phyloP scores from a whole-genome alignment of 73 alveolate genomes.

The Durusdinium trenchii region DNA sequence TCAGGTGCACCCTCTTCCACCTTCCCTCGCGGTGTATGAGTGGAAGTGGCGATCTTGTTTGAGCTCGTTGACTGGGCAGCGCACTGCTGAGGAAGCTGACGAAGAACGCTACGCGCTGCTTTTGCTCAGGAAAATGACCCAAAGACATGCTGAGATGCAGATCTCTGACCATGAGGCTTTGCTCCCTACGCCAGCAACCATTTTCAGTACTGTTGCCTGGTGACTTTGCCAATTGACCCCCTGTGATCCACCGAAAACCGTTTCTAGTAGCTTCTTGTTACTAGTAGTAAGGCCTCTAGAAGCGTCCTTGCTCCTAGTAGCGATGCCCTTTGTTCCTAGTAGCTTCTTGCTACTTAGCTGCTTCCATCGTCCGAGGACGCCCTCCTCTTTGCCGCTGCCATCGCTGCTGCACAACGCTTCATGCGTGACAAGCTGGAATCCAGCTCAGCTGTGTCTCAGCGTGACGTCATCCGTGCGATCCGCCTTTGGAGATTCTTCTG shows the following conservation, averaged over 20 bases:
- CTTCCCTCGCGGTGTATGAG: constrained; percentile 41
- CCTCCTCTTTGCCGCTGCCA: constrained; percentile 40
- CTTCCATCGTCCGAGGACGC: not conserved
- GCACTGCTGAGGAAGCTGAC: constrained; percentile 8
- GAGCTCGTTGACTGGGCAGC: no score
- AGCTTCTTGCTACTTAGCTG: not conserved
- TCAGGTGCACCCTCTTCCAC: constrained; percentile 82
- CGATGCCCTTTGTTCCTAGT: not conserved
- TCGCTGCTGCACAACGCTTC: constrained; percentile 64
- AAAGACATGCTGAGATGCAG: no score
- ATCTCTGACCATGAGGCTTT: no score
- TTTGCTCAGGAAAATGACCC: constrained; percentile 2
- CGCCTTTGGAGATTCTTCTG: constrained; percentile 19
- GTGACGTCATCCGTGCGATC: constrained; percentile 65
- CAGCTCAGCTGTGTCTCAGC: constrained; percentile 77
- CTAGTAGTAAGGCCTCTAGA: not conserved
- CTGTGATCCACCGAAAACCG: not conserved
- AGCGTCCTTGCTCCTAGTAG: no score
- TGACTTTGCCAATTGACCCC: not conserved
- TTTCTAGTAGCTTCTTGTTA: no score
- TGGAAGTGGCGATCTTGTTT: no score
- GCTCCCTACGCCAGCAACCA: no score
- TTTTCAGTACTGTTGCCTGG: no score
- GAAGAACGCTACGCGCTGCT: constrained; percentile 63
- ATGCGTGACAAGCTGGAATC: constrained; percentile 63